Base-by-base conservation (phyloP, 2,329 filamentous ascomycete genomes). In the Emergomyces africanus region DNA sequence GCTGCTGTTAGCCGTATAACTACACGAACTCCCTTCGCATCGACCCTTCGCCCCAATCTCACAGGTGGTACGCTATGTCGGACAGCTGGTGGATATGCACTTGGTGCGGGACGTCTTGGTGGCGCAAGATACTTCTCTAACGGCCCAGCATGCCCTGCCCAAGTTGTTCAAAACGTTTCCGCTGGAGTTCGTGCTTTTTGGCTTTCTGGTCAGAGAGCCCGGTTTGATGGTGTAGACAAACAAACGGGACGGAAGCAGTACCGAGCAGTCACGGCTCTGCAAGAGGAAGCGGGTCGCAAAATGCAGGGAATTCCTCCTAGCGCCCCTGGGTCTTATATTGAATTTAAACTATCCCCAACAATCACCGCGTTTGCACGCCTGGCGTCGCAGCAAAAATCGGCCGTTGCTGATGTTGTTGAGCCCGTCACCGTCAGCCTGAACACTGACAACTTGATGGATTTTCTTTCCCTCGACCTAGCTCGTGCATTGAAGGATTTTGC, bases 111-210 rank as follows among this genome's bases (percentile, higher is more conserved):
- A 37, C 80, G 85, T 53, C 72, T 83, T 60, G 84, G 88, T 64
- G 88, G 87, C 50, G 84, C 85, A 28, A 83, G 92, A 64, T 92
- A 92, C 77, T 97, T 97, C 75, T 95, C 90, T 0, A 91, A 96
- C 74, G 83, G 85, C 0, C 90, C 92, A 1, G 87, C 89, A 10
- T 83, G 86, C 8, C 90, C 90, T 44, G 90, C 91, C 0, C 89
- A 97, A 71, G 90, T 97, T 53, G 83, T 97, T 57, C 88, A 94
- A 72, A 96, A 96, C 73, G 92, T 96, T n/a, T 95, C 90, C 14
- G 86, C 90, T 66, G 94, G 90, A 5, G 86, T 97, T 68, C 85
- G 94, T 58, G 91, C 90, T 14, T 96, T 99, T 74, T 87, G 89
- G 75, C 80, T 96, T n/a, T 90, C 88, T 0, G 94, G 94, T 0